Base-by-base conservation (phyloP, 192 early-diverging fungal genomes). In the Radiomyces spectabilis region DNA sequence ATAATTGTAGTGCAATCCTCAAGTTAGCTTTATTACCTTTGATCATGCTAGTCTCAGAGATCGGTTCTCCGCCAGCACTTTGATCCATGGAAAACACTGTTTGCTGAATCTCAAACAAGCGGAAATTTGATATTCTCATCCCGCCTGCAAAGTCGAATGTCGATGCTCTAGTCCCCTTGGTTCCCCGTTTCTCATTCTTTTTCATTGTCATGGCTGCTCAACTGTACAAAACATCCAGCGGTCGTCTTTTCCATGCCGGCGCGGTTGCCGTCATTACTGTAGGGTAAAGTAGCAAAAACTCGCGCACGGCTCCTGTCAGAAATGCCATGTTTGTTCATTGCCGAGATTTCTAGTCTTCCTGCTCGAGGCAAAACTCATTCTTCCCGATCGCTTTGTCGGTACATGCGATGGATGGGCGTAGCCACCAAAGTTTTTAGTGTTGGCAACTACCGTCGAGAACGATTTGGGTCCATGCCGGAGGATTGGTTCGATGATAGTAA, bases 341-440 rank as follows among this genome's bases (percentile, higher is more conserved):
- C n/a, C n/a, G 32, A 45, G 7, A 34, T 50, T 32, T 24, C 6
- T 35, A 83, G 83, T 18, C 71, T 92, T 53, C 90, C 91, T 4
- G 92, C 94, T 5, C 79, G 94, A 30, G 94, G 96, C 19, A 99
- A 97, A 57, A 99, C 96, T 0, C 91, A 94, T 57, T 82, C 90
- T 18, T 87, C 89, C 7, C 72, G 83, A 38, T 84, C 85, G 13
- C 72, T 92, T 5, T 77, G 88, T 45, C 86, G 94, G 5, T 99
- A 95, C 74, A 80, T 99, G 68, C 83, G 83, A 45, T 99, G 97
- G 97, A 75, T 97, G 29, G 95, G 97, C 37, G 88, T 97, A 24
- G 79, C 80, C 42, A 85, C 92, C 15, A 76, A 86, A 60, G 89
- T 94, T 13, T 99, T 95, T 72, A 95, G 95, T 63, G 92, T 99